Evolutionary conservation across 2,329 filamentous ascomycete genomes (phyloP).

Genomic region (Cercospora zeae-maydis): DNA sequence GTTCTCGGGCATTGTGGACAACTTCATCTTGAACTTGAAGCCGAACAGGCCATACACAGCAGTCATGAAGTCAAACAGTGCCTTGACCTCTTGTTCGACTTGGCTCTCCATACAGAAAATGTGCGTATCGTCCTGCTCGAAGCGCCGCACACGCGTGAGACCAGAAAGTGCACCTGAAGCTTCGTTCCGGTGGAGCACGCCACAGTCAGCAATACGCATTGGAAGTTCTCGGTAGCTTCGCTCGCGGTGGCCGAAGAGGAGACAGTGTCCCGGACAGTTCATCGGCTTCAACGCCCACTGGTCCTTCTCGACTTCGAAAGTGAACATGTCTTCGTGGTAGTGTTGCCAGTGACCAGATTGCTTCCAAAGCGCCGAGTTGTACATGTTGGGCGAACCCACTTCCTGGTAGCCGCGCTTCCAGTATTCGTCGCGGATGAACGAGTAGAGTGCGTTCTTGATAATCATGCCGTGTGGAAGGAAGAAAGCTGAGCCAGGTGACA

Average conservation of each 20-base stretch:
- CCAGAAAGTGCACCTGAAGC: slow-evolving; percentile 87
- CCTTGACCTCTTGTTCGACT: slow-evolving; percentile 70
- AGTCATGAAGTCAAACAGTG: slow-evolving; percentile 81
- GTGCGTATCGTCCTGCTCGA: slow-evolving; percentile 95
- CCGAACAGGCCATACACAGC: slow-evolving; percentile 78
- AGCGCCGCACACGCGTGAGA: slow-evolving; percentile 85
- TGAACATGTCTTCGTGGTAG: slow-evolving; percentile 95
- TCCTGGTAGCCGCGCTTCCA: slow-evolving; percentile 91
- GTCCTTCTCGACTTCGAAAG: slow-evolving; percentile 79
- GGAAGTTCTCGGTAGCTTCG: slow-evolving; percentile 87
- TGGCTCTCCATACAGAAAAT: slow-evolving; percentile 90
- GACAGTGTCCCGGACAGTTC: slow-evolving; percentile 95
- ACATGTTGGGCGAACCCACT: slow-evolving; percentile 96
- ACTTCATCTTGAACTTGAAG: slow-evolving; percentile 88
- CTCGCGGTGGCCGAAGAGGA: slow-evolving; percentile 79
- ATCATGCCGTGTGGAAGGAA: slow-evolving; percentile 75
- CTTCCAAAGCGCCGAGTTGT: slow-evolving; percentile 89
- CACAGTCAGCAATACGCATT: slow-evolving; percentile 91
- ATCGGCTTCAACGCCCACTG: slow-evolving; percentile 88
- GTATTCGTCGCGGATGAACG: slow-evolving; percentile 81
- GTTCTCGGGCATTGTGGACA: slow-evolving; percentile 87
- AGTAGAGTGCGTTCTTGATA: slow-evolving; percentile 85
- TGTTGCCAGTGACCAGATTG: slow-evolving; percentile 90
- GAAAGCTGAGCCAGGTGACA: slow-evolving; percentile 90
- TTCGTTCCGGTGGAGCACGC: slow-evolving; percentile 92